Evolutionary conservation across 164 flowering plant species (phyloP), one percentile per base, ranked within the genome.

Genomic region (Warburgia ugandensis): DNA sequence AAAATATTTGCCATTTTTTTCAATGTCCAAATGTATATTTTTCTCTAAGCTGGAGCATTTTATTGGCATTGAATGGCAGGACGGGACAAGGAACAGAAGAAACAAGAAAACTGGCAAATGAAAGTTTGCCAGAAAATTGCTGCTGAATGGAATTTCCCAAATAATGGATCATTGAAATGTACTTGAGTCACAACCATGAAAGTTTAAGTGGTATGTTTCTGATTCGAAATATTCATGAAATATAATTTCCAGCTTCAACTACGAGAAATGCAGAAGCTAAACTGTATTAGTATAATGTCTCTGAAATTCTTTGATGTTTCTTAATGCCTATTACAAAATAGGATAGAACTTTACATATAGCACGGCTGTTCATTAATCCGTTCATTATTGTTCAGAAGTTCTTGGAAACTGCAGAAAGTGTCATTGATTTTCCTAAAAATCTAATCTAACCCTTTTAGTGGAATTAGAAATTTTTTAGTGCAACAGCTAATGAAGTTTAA

Each of bases 101-200:
- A 75, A 59, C 67, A 60, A 5, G 74, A 64, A 40, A 67, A 50
- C 52, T 94, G 97, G 99, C 65, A 58, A 54, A 39, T 67, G 4
- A 78, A 64, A 56, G 73, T 92, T 62, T 84, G 86, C 68, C 53
- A 55, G 58, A 84, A 74, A 69, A 94, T 94, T 60, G 58, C 79
- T 19, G 46, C 45, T 54, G 76, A 73, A 68, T 56, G 64, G 57
- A 78, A 81, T 58, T 89, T 83, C 41, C 97, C 94, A 38, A 84
- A 81, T 47, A 55, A 63, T 19, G 78, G 67, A 86, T 94, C 29
- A 65, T 79, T 43, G 66, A 79, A 43, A 73, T 94, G 80, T 89
- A 80, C 63, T 47, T 84, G 52, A 55, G 66, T 54, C 54, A 57
- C 41, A 65, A 70, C 60, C 59, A 79, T 52, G 71, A 76, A 47